Conservation (phyloP, 2,329 filamentous ascomycete species). For the Piedraia hortae region DNA sequence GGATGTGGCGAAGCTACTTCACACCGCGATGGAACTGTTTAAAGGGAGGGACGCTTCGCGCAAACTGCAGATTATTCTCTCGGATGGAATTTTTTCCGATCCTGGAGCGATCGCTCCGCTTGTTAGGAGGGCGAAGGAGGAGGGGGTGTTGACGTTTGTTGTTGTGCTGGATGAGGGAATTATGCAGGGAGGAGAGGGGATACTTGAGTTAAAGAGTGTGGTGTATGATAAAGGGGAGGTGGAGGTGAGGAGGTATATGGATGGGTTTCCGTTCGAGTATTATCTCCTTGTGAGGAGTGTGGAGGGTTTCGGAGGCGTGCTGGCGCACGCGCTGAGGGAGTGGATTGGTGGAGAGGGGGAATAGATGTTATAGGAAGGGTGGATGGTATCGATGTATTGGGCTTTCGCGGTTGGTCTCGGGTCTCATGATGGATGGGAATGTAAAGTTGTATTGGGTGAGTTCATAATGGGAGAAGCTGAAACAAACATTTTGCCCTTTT, state of each 20-base stretch:
- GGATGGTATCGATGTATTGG: too few species aligned
- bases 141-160: constrained; percentile 95
- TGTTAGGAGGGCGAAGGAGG: constrained; percentile 66
- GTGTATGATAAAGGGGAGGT: constrained; percentile 51
- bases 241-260: constrained; percentile 70
- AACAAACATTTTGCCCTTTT: not conserved
- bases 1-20: constrained; percentile 54
- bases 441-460: not conserved
- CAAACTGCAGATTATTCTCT: constrained; percentile 76
- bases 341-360: constrained; percentile 64
- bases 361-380: too few species aligned
- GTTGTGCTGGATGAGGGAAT: constrained; percentile 43
- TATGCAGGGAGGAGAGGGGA: constrained; percentile 13
- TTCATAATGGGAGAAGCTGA: not conserved
- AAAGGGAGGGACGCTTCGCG: too few species aligned
- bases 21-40: constrained; percentile 56
- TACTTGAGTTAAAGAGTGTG: constrained; percentile 70
- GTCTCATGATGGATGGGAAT: constrained; percentile 5
- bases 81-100: constrained; percentile 76
- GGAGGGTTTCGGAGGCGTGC: constrained; percentile 62
- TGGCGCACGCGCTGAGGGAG: constrained; percentile 69
- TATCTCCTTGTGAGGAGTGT: constrained; percentile 87
- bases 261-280: constrained; percentile 89
- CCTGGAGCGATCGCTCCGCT: constrained; percentile 62
- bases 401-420: too few species aligned